Conservation (phyloP, 768 basidiomycete genomes). For the Rhodosporidiobolus sp. region DNA sequence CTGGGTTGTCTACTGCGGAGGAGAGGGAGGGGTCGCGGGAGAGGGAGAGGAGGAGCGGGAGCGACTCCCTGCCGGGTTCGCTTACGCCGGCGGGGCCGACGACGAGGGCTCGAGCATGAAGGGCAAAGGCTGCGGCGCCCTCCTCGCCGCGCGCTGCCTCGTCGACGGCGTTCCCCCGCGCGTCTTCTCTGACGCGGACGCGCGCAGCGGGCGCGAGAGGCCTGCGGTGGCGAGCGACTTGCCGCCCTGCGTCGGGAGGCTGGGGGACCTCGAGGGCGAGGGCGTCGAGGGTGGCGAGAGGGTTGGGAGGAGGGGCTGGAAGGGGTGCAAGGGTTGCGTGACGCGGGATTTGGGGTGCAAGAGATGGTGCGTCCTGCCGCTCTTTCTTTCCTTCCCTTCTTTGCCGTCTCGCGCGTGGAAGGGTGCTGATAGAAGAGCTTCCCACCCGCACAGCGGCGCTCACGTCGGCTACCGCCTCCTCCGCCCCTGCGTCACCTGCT, state of each 20-base stretch:
- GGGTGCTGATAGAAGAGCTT: accelerated
- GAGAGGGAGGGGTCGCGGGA: background rate
- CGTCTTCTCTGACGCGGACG: background rate
- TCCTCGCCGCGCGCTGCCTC: constrained; percentile 4
- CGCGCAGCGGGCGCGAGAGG: background rate
- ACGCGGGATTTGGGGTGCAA: constrained; percentile 11
- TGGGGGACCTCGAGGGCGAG: background rate
- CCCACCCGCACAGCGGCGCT: background rate
- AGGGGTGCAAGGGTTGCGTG: constrained; percentile 20
- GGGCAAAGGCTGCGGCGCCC: constrained; percentile 8
- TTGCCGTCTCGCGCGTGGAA: too few relatives aligned
- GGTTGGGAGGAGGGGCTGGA: constrained; percentile 1
- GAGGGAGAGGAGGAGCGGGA: background rate
- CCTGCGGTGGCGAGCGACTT: constrained; percentile 2
- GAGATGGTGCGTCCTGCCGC: constrained; percentile 4
- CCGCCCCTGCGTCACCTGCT: constrained; percentile 15
- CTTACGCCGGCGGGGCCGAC: background rate
- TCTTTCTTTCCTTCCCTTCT: background rate
- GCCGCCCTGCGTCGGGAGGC: background rate
- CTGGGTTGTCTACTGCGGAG: constrained; percentile 11
- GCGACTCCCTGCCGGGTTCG: background rate
- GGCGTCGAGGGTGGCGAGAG: background rate
- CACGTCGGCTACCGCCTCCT: constrained; percentile 25
- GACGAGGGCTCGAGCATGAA: too few relatives aligned
- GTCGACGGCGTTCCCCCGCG: constrained; percentile 1